Evolutionary conservation across 768 basidiomycete species (phyloP).

Genomic region (Leccinellum rugosiceps): DNA sequence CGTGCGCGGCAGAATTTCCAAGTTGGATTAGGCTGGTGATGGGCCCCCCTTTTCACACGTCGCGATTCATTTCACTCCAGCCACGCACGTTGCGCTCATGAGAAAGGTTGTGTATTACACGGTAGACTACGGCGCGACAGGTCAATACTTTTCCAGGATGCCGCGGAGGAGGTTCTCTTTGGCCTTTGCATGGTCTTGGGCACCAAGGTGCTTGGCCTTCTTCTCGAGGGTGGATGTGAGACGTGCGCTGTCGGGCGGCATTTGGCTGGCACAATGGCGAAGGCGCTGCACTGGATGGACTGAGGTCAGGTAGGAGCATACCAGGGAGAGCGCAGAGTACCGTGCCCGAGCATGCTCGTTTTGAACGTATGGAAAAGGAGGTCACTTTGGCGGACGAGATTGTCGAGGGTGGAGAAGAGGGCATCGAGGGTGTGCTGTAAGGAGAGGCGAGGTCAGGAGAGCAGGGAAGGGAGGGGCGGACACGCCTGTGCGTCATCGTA

Average conservation of each 20-base stretch:
- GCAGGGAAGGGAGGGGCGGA: constrained; percentile 6
- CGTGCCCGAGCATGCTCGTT: constrained; percentile 40
- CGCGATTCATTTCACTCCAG: not conserved
- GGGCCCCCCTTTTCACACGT: constrained; percentile 23
- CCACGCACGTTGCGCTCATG: not conserved
- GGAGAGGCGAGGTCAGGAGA: constrained; percentile 13
- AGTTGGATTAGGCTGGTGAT: not conserved
- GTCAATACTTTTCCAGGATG: constrained; percentile 33
- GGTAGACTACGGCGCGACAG: constrained; percentile 7
- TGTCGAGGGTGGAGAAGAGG: constrained; percentile 44
- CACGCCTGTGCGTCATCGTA: constrained; percentile 45
- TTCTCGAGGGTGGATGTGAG: constrained; percentile 53
- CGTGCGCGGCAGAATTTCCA: not conserved
- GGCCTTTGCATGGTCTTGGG: constrained; percentile 32
- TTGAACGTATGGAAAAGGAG: constrained; percentile 50
- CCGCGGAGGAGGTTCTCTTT: constrained; percentile 35
- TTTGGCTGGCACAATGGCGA: constrained; percentile 37
- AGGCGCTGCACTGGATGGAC: constrained; percentile 42
- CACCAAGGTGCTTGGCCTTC: constrained; percentile 40
- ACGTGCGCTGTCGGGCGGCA: constrained; percentile 53
- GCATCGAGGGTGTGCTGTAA: constrained; percentile 41
- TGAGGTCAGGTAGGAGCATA: constrained; percentile 5
- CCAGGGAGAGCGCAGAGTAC: constrained; percentile 33
- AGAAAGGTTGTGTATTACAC: not conserved
- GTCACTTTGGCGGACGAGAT: constrained; percentile 47